Base-by-base conservation (phyloP, 441 rosid genomes). In the Populus hybrid region DNA sequence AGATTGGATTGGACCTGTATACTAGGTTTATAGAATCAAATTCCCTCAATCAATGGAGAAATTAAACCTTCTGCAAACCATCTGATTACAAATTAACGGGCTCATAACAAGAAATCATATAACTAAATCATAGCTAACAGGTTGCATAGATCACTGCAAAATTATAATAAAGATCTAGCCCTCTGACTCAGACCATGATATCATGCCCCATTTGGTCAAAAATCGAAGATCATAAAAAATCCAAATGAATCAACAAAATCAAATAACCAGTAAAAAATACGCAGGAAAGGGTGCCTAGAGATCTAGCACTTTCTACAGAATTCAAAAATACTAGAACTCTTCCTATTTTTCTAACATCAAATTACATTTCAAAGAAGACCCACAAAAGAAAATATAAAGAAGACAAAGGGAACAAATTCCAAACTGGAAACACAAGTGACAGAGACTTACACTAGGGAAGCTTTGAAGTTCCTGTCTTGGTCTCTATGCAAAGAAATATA, bases 401-500 rank as follows among this genome's bases (percentile, higher is more conserved):
- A 59, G 26, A 16, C 6, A 8, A 2, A 64, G 1, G 9, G 12
- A 20, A 59, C 4, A 64, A 9, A 38, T 38, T 40, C 10, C n/a
- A 64, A 23, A 77, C 35, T 53, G 57, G 53, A 67, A 69, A 14
- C 50, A 46, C 30, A 67, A 67, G 72, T 35, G 77, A 79, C 24
- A 50, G 73, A 78, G 67, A 75, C 87, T 84, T 84, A 87, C 89
- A 66, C 53, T 67, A 75, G 35, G 30, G 16, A 35, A 73, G 4
- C 35, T 68, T 30, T 23, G 73, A 70, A 70, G 70, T n/a, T 32
- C 16, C 50, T 59, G 61, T 24, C 57, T 26, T 12, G 46, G 66
- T 34, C 23, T 7, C 6, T 18, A 36, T 57, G 32, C 1, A 68
- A 5, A 10, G 4, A n/a, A 24, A 36, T 10, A 24, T 12, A 50